phyloP scores from a whole-genome alignment of 192 early-diverging fungal genomes.

The Umbelopsis sp. region DNA sequence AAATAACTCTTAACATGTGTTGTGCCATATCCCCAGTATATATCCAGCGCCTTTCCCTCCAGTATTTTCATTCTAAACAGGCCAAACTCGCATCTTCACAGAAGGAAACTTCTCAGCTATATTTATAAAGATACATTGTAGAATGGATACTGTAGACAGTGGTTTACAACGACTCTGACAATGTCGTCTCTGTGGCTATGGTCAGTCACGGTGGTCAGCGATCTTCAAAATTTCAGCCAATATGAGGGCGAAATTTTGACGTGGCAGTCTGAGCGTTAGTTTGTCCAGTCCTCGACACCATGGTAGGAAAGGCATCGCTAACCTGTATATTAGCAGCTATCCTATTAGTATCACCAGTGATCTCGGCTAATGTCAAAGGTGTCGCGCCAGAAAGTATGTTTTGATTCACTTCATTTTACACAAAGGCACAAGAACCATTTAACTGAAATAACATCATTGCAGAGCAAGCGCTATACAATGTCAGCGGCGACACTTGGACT shows the following conservation, averaged over 20 bases:
- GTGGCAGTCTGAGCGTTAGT: not conserved
- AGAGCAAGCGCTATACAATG: constrained; percentile 15
- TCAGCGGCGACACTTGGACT: constrained; percentile 45
- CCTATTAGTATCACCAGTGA: not conserved
- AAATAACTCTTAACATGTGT: not conserved
- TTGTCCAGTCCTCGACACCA: not conserved
- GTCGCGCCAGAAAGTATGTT: constrained; percentile 28
- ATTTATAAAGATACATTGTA: not conserved
- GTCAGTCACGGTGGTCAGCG: too few relatives aligned
- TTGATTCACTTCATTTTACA: not conserved
- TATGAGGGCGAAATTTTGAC: not conserved
- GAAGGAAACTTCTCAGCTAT: not conserved
- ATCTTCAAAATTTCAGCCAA: too few relatives aligned
- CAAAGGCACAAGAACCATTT: not conserved
- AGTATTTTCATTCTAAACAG: not conserved
- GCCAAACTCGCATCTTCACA: not conserved
- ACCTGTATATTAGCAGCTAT: constrained; percentile 23
- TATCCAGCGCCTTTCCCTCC: not conserved
- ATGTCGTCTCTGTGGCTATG: too few relatives aligned
- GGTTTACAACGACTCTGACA: too few relatives aligned
- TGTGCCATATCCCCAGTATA: not conserved
- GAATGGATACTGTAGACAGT: not conserved
- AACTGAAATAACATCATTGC: not conserved
- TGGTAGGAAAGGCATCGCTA: constrained; percentile 3
- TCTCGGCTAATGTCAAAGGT: constrained; percentile 14